These are phyloP conservation scores for Pestalotiopsis sp. DNA, from an alignment of 2,329 filamentous ascomycete genomes.

Conservation along the genomic window DNA sequence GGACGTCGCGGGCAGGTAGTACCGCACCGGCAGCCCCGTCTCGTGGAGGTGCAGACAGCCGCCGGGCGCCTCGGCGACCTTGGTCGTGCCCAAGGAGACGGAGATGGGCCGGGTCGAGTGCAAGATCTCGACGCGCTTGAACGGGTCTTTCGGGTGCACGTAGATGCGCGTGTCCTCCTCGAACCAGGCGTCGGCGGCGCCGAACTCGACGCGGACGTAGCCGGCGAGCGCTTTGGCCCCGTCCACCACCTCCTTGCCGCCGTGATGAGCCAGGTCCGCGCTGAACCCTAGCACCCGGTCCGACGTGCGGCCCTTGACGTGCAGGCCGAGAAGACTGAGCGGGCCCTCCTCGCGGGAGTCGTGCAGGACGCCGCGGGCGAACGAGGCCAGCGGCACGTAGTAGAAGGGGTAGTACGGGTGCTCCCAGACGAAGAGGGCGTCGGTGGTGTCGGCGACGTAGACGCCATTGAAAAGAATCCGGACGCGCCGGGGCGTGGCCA, in stretches of 20 bases:
- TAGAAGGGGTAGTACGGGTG: constrained; percentile 36
- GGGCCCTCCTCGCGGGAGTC: constrained; percentile 11
- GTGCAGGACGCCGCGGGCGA: constrained; percentile 19
- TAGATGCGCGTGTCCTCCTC: constrained; percentile 64
- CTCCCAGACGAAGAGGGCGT: constrained; percentile 39
- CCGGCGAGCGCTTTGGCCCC: constrained; percentile 21
- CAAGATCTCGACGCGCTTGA: constrained; percentile 66
- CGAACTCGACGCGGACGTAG: constrained; percentile 26
- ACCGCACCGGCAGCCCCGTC: constrained; percentile 60
- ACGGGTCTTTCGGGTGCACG: constrained; percentile 69
- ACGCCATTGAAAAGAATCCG: constrained; percentile 31
- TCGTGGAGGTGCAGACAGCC: constrained; percentile 60
- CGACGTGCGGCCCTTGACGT: constrained; percentile 19
- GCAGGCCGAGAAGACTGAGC: constrained; percentile 24
- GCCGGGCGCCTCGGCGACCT: constrained; percentile 46
- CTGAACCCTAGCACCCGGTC: constrained; percentile 28
- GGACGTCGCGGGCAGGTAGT: constrained; percentile 59
- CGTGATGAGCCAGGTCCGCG: constrained; percentile 8
- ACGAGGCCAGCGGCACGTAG: constrained; percentile 31
- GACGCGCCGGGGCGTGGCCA: constrained; percentile 34
- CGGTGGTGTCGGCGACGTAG: constrained; percentile 36
- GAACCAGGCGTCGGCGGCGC: constrained; percentile 38
- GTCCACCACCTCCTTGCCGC: not conserved
- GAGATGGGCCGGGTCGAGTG: constrained; percentile 55
- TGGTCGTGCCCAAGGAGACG: constrained; percentile 38